Conservation (phyloP, 306 rosid species). For the Purshia tridentata region DNA sequence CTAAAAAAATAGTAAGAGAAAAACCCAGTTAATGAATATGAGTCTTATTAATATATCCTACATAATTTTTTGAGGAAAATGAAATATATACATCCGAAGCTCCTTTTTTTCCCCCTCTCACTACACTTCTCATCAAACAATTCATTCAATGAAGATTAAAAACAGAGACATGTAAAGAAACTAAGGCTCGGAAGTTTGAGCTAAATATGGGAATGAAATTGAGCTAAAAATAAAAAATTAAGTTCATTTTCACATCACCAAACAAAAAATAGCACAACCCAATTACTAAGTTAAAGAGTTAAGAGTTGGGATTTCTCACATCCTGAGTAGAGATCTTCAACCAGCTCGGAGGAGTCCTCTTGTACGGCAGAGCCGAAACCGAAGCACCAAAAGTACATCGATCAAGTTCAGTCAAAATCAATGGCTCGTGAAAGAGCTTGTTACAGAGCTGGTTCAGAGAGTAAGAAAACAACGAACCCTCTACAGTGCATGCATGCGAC, state of each 20-base stretch:
- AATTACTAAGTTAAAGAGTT: background rate
- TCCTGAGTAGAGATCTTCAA: constrained; percentile 68
- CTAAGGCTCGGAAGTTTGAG: background rate
- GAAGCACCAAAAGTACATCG: constrained; percentile 23
- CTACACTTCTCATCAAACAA: background rate
- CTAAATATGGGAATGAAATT: background rate
- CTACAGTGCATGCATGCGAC: constrained; percentile 82
- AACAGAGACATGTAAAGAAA: background rate
- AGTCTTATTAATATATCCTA: no score
- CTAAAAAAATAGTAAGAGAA: background rate
- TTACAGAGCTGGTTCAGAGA: background rate
- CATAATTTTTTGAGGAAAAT: no score
- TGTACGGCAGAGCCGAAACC: constrained; percentile 76
- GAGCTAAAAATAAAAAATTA: background rate
- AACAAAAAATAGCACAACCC: background rate
- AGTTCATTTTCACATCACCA: background rate
- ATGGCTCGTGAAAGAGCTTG: background rate
- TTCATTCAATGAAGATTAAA: background rate
- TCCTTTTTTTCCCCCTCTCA: background rate
- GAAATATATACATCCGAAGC: background rate
- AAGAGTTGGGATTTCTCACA: constrained; percentile 38
- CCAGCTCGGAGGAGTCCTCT: constrained; percentile 75
- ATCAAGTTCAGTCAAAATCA: background rate
- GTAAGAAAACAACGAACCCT: constrained; percentile 45
- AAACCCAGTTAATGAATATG: background rate